phyloP scores from a whole-genome alignment of 768 basidiomycete species.

The Mycena belliarum region DNA sequence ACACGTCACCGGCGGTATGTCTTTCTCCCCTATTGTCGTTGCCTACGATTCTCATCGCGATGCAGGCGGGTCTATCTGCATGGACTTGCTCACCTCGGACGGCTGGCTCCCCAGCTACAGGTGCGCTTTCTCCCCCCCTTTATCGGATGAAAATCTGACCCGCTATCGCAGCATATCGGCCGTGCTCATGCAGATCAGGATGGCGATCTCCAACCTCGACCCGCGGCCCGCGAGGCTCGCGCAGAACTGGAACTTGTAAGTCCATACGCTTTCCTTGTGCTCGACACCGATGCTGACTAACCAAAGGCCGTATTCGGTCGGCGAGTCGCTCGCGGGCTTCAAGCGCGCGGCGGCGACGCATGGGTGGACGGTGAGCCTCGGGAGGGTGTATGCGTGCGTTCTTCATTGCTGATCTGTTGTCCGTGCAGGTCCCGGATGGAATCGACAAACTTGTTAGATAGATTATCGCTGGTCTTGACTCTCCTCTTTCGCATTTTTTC shows the following conservation, averaged over 20 bases:
- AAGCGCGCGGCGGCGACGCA: conserved; percentile 66
- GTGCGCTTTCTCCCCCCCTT: conserved; percentile 28
- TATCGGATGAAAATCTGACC: neutral
- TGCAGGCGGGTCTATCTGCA: conserved; percentile 70
- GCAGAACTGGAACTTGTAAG: conserved; percentile 49
- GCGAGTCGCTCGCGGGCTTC: conserved; percentile 64
- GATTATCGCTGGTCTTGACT: neutral
- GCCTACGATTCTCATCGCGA: neutral
- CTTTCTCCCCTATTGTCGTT: neutral
- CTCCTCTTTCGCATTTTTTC: neutral
- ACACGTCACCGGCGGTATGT: conserved; percentile 61
- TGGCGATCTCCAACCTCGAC: conserved; percentile 69
- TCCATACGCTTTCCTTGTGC: neutral
- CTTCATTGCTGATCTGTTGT: neutral
- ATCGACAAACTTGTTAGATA: conserved; percentile 38
- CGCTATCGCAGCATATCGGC: conserved; percentile 43
- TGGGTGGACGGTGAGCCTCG: conserved; percentile 60
- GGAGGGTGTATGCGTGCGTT: neutral
- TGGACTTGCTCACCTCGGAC: conserved; percentile 68
- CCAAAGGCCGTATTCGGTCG: conserved; percentile 43
- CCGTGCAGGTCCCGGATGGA: conserved; percentile 33
- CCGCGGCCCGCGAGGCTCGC: conserved; percentile 63
- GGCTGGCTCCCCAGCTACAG: conserved; percentile 74
- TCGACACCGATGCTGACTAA: neutral
- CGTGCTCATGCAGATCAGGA: conserved; percentile 51